phyloP scores from a whole-genome alignment of 495 filamentous ascomycete species.

The Aspergillus hancockii region DNA sequence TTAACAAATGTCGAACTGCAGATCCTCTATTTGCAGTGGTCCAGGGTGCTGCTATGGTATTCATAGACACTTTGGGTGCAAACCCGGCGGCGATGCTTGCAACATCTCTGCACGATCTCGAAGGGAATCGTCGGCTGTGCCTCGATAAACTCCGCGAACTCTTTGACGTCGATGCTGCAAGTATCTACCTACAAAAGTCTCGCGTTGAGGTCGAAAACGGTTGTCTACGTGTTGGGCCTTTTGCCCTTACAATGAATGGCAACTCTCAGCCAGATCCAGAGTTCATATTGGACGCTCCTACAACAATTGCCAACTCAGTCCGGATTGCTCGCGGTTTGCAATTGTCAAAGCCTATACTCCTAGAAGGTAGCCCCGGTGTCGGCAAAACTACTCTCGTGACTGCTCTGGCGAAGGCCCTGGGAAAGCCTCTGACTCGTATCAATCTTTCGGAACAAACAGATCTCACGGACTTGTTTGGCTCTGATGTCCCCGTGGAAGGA shows the following conservation, averaged over 20 bases:
- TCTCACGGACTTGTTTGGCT: slow-evolving; percentile 95
- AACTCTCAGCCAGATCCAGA: slow-evolving; percentile 53
- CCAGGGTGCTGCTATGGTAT: slow-evolving; percentile 93
- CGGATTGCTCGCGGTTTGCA: slow-evolving; percentile 88
- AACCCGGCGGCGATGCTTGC: slow-evolving; percentile 86
- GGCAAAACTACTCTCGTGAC: slow-evolving; percentile 94
- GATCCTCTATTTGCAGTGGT: slow-evolving; percentile 62
- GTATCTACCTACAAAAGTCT: slow-evolving; percentile 61
- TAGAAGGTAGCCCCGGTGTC: slow-evolving; percentile 95
- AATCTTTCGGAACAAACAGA: slow-evolving; percentile 98
- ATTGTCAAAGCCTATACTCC: slow-evolving; percentile 81
- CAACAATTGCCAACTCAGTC: slow-evolving; percentile 86
- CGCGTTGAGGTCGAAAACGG: slow-evolving; percentile 47
- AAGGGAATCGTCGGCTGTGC: slow-evolving; percentile 67
- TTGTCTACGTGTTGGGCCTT: slow-evolving; percentile 67
- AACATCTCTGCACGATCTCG: slow-evolving; percentile 55
- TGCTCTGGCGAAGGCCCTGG: slow-evolving; percentile 75
- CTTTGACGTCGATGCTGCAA: slow-evolving; percentile 59
- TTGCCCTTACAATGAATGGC: slow-evolving; percentile 58
- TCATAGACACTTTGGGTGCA: slow-evolving; percentile 90
- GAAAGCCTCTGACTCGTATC: slow-evolving; percentile 82
- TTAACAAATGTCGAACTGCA: slow-evolving; percentile 61
- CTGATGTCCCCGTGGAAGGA: slow-evolving; percentile 92
- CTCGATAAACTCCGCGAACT: slow-evolving; percentile 70
- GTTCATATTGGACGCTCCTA: slow-evolving; percentile 84